Conservation (phyloP, 2,329 filamentous ascomycete species). For the Trichoderma endophyticum region DNA sequence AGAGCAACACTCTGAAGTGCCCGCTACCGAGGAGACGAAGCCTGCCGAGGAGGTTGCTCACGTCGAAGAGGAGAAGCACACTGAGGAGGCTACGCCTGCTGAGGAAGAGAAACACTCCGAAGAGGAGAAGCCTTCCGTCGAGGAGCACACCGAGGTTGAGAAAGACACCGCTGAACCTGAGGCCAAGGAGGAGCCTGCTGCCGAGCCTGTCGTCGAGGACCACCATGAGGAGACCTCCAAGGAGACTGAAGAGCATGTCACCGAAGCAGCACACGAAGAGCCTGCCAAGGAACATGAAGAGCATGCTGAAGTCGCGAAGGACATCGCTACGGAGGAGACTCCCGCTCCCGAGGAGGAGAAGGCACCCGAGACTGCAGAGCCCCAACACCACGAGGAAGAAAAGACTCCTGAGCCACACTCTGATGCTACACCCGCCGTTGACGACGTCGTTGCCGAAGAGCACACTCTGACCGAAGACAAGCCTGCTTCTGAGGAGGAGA, state of each 20-base stretch:
- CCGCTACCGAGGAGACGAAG: background rate
- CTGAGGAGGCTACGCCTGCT: background rate
- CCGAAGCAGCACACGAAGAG: background rate
- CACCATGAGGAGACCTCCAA: constrained; percentile 13
- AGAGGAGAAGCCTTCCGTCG: background rate
- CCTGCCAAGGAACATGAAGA: background rate
- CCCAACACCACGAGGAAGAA: background rate
- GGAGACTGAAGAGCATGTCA: constrained; percentile 8
- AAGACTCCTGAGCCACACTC: background rate
- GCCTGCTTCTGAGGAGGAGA: background rate
- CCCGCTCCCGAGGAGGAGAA: background rate
- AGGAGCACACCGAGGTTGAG: background rate
- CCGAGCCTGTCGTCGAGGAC: constrained; percentile 3
- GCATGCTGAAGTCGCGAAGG: background rate
- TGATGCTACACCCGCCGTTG: background rate
- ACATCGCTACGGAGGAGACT: background rate
- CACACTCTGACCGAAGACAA: background rate
- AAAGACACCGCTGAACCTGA: constrained; percentile 7
- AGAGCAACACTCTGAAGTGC: background rate
- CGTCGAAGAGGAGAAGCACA: background rate
- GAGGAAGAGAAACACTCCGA: background rate
- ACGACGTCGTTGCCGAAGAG: background rate
- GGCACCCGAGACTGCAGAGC: background rate
- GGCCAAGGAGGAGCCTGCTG: constrained; percentile 9
- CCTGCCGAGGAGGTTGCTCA: background rate